Percentiles rank a stretch among this genome's conserved stretches.
These are phyloP conservation scores for Suillus lakei DNA, from an alignment of 768 basidiomycete genomes.

Conservation along the genomic window DNA sequence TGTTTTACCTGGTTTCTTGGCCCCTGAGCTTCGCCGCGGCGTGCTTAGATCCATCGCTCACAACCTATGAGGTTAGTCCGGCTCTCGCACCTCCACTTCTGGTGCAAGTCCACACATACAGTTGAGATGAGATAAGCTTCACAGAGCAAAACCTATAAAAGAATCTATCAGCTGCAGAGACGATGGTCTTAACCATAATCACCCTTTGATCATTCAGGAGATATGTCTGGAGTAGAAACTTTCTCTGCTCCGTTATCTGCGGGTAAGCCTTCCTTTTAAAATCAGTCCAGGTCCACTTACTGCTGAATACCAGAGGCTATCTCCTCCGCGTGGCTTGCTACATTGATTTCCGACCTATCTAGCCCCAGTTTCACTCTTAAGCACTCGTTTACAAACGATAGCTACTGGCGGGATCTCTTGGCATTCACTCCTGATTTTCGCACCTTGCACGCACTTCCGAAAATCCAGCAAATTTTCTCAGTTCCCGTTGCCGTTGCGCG, in stretches of 20 bases:
- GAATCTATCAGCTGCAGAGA: background rate
- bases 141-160: background rate
- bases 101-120: background rate
- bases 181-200: background rate
- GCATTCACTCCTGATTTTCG: slow-evolving; percentile 11
- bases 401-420: slow-evolving; percentile 14
- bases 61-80: background rate
- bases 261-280: background rate
- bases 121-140: background rate
- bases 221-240: background rate
- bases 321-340: slow-evolving; percentile 1
- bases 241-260: background rate
- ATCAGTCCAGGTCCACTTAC: background rate
- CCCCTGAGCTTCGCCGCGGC: background rate
- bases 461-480: slow-evolving; percentile 9
- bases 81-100: background rate
- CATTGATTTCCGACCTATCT: slow-evolving; percentile 4
- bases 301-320: background rate
- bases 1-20: background rate
- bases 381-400: slow-evolving; percentile 7
- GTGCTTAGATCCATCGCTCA: background rate
- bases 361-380: slow-evolving; percentile 1
- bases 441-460: slow-evolving; percentile 8
- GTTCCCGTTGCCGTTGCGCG: background rate
- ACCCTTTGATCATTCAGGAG: background rate